Percentiles rank a stretch among this genome's conserved stretches.
These are phyloP conservation scores for Lachancea thermotolerans DNA, from an alignment of 805 yeast species.

Conservation along the genomic window DNA sequence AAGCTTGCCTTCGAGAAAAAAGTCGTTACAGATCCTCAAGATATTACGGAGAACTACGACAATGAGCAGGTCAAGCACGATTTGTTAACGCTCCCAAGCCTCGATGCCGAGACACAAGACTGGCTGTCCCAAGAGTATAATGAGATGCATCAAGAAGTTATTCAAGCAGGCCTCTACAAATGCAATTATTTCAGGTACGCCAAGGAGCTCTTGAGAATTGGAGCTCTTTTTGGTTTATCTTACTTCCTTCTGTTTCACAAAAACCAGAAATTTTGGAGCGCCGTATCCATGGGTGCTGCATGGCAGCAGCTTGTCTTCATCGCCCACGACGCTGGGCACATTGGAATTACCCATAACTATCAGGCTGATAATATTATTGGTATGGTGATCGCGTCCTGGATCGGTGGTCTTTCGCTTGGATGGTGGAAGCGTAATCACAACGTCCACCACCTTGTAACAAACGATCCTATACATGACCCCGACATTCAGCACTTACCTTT, in stretches of 20 bases:
- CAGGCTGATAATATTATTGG: slow-evolving; percentile 71
- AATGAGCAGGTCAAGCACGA: slow-evolving; percentile 49
- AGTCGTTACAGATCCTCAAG: slow-evolving; percentile 49
- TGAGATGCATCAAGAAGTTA: slow-evolving; percentile 49
- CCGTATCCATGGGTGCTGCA: slow-evolving; percentile 59
- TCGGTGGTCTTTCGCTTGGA: slow-evolving; percentile 84
- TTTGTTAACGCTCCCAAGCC: slow-evolving; percentile 48
- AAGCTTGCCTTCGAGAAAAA: slow-evolving; percentile 23
- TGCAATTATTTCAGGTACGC: slow-evolving; percentile 70
- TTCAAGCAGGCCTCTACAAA: slow-evolving; percentile 54
- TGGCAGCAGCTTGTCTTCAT: slow-evolving; percentile 90
- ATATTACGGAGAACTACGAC: slow-evolving; percentile 51
- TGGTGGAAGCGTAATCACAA: slow-evolving; percentile 96
- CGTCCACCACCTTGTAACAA: slow-evolving; percentile 88
- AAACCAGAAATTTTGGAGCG: slow-evolving; percentile 47
- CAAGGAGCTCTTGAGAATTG: slow-evolving; percentile 60
- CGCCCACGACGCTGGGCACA: slow-evolving; percentile 88
- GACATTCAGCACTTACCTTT: slow-evolving; percentile 91
- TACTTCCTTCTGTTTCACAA: slow-evolving; percentile 40
- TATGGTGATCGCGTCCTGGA: slow-evolving; percentile 62
- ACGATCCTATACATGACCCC: slow-evolving; percentile 91
- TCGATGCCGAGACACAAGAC: slow-evolving; percentile 64
- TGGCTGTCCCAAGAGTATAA: slow-evolving; percentile 50
- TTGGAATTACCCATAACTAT: slow-evolving; percentile 74
- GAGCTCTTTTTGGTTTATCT: slow-evolving; percentile 44